Evolutionary conservation across 768 basidiomycete genomes (phyloP).

Genomic region (Pulveroboletus sp.): DNA sequence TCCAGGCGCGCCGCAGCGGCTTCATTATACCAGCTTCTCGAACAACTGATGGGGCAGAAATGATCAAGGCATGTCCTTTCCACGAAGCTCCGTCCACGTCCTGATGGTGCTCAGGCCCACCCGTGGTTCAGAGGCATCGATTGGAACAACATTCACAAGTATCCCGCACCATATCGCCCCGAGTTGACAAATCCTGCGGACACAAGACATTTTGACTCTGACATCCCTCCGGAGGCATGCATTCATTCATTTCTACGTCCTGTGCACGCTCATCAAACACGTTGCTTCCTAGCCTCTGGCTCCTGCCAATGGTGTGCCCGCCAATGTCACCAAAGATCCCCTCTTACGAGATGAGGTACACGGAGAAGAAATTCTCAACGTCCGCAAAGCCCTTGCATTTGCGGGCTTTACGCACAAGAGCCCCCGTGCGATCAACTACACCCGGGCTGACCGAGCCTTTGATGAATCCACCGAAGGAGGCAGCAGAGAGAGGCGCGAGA

Average conservation of each 20-base stretch:
- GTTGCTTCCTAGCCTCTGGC: conserved; percentile 67
- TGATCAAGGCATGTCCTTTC: conserved; percentile 68
- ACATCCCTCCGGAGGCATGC: conserved; percentile 86
- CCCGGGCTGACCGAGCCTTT: conserved; percentile 72
- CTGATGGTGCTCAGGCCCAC: conserved; percentile 56
- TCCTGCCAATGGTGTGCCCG: conserved; percentile 81
- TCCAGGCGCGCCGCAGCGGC: conserved; percentile 71
- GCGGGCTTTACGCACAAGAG: conserved; percentile 91
- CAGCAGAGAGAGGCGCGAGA: conserved; percentile 46
- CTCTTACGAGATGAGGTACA: conserved; percentile 82
- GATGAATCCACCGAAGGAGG: conserved; percentile 52
- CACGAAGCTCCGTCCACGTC: conserved; percentile 10
- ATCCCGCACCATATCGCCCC: conserved; percentile 86
- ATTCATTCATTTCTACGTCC: conserved; percentile 25
- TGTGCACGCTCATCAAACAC: conserved; percentile 29
- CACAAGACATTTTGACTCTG: conserved; percentile 92
- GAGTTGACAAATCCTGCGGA: conserved; percentile 80
- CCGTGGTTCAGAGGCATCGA: conserved; percentile 91
- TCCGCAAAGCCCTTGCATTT: conserved; percentile 89
- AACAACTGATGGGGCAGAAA: conserved; percentile 79
- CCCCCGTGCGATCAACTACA: conserved; percentile 74
- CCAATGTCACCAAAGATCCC: conserved; percentile 86
- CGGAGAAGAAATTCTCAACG: conserved; percentile 82
- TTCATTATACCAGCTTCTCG: conserved; percentile 54
- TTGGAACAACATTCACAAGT: conserved; percentile 82